A percentile compares a stretch with the other conserved stretches of the same genome.
Conservation (phyloP, 371 early-diverging fungal species). For the Sporodiniella umbellata region DNA sequence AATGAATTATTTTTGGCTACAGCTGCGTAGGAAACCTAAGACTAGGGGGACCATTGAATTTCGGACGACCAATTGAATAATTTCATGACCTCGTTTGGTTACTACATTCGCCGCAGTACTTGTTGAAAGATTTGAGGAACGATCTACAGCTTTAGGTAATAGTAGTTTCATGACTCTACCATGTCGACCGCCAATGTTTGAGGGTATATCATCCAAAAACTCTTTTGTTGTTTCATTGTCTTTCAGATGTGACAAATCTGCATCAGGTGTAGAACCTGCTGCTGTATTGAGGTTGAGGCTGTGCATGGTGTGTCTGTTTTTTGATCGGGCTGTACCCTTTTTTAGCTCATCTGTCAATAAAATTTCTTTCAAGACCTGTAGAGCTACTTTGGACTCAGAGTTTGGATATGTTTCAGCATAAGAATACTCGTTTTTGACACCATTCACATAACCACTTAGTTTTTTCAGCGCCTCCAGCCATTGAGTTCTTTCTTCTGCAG, state of each 20-base stretch:
- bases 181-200: not conserved
- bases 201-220: not conserved
- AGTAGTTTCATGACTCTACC: constrained; percentile 4
- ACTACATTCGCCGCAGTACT: constrained; percentile 36
- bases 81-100: constrained; percentile 51
- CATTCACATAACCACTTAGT: constrained; percentile 31
- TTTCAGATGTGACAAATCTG: not conserved
- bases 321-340: constrained; percentile 18
- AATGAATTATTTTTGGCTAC: constrained; percentile 3
- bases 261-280: not conserved
- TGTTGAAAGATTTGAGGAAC: not conserved
- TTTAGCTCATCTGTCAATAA: constrained; percentile 54
- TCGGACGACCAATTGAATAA: constrained; percentile 56
- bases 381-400: constrained; percentile 42
- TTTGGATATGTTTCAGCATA: not conserved
- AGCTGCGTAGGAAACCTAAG: constrained; percentile 48
- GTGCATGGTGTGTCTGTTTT: not conserved
- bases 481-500: constrained; percentile 42
- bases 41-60: constrained; percentile 58
- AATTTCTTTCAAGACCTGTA: constrained; percentile 57
- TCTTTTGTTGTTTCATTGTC: not conserved
- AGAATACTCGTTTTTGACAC: constrained; percentile 28
- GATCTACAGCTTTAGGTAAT: constrained; percentile 9
- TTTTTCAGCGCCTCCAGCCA: constrained; percentile 41
- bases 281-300: not conserved